Percentiles rank a stretch among this genome's conserved stretches.
Evolutionary conservation across 441 rosid species (phyloP).

Genomic region (Arabidopsis hybrid): DNA sequence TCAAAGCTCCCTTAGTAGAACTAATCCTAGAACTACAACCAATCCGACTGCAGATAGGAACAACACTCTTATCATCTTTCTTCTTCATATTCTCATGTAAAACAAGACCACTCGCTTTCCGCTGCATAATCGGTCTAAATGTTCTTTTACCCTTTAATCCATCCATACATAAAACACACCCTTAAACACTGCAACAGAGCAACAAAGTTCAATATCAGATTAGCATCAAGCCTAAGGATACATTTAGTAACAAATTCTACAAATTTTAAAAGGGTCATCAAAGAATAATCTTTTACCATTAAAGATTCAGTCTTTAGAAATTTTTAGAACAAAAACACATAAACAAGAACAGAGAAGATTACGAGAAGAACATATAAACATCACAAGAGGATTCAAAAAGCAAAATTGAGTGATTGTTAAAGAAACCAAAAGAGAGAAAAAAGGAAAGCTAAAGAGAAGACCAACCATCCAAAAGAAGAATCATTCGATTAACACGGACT

Average conservation of each 20-base stretch:
- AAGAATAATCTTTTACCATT: not conserved
- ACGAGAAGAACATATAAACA: constrained; percentile 30
- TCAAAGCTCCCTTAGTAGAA: constrained; percentile 51
- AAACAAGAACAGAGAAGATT: constrained; percentile 11
- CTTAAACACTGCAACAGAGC: constrained; percentile 27
- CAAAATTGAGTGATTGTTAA: constrained; percentile 12
- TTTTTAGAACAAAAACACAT: not conserved
- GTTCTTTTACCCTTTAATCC: constrained; percentile 67
- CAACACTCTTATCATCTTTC: constrained; percentile 56
- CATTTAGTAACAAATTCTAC: not conserved
- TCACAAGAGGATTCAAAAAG: constrained; percentile 7
- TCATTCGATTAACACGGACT: constrained; percentile 43
- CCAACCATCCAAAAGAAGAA: constrained; percentile 19
- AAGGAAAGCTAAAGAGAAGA: constrained; percentile 31
- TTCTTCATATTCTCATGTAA: constrained; percentile 66
- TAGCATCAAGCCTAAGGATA: not conserved
- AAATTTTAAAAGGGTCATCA: not conserved
- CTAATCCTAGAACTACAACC: constrained; percentile 72
- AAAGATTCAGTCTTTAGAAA: not conserved
- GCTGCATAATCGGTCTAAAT: constrained; percentile 45
- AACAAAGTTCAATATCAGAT: constrained; percentile 19
- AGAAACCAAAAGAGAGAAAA: constrained; percentile 23
- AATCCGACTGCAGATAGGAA: constrained; percentile 70
- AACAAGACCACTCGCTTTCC: constrained; percentile 65
- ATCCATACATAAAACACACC: constrained; percentile 64